Percentiles rank a stretch among this genome's conserved stretches.
phyloP scores from a whole-genome alignment of 805 yeast genomes.

The Isabelozyma gotoi region DNA sequence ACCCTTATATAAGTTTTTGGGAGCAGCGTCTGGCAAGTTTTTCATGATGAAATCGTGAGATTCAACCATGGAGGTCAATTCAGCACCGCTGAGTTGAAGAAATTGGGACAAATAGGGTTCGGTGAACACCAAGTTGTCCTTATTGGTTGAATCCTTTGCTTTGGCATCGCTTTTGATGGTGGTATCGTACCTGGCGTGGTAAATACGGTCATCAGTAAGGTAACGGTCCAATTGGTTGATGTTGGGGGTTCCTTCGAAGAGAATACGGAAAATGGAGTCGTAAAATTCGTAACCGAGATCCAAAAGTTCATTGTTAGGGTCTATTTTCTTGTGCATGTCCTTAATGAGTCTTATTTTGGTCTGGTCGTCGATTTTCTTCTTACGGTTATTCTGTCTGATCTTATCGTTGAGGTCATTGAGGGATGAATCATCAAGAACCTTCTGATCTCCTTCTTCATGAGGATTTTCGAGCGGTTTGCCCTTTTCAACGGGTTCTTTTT shows the following conservation, averaged over 20 bases:
- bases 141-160: slow-evolving; percentile 18
- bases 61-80: slow-evolving; percentile 41
- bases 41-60: slow-evolving; percentile 49
- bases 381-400: neutral
- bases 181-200: slow-evolving; percentile 51
- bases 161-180: slow-evolving; percentile 27
- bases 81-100: slow-evolving; percentile 44
- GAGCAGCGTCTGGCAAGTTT: slow-evolving; percentile 42
- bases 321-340: slow-evolving; percentile 4
- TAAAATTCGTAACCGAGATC: slow-evolving; percentile 43
- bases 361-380: neutral
- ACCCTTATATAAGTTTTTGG: slow-evolving; percentile 37
- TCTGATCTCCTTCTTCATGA: neutral
- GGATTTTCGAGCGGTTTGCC: slow-evolving; percentile 5
- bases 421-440: neutral
- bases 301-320: slow-evolving; percentile 12
- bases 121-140: slow-evolving; percentile 38
- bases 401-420: neutral
- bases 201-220: slow-evolving; percentile 45
- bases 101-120: slow-evolving; percentile 53
- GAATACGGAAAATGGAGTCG: slow-evolving; percentile 38
- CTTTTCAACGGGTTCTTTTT: slow-evolving; percentile 6
- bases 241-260: slow-evolving; percentile 46
- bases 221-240: slow-evolving; percentile 44
- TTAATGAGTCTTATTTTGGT: slow-evolving; percentile 1